Base-by-base conservation (phyloP, 345 rosid genomes). In the Cardamine chenopodiifolia region DNA sequence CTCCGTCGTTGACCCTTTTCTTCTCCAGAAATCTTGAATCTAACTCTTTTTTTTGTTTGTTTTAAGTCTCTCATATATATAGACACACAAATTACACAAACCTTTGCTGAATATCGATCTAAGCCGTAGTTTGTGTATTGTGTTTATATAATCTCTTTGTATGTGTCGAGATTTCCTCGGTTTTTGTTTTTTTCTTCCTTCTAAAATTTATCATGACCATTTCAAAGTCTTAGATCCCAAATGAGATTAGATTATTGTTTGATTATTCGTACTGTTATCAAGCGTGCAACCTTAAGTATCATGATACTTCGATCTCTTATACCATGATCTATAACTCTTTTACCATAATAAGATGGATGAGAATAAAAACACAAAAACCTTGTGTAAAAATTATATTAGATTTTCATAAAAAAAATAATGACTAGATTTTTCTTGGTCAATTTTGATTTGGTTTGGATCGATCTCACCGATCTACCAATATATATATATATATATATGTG, bases 1-100 rank as follows among this genome's bases (percentile, higher is more conserved):
- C 67, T 52, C 48, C 1, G 66, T 82, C 60, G 57, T 93, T 1
- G 82, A 86, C 49, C 90, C 93, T 73, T 81, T 85, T 48, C 88
- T 83, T 61, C 72, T 84, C 42, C 86, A 79, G 8, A 83, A 80
- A 66, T 22, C 83, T 64, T 86, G 45, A 73, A 61, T 65, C 63
- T 61, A 68, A 61, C 45, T 10, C 1, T 9, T 17, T 5, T 1
- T 37, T 4, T 74, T 23, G 5, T 0, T 47, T 4, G 0, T 49
- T 74, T 4, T 2, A 58, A 6, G 39, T 65, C 18, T 34, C 39
- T 59, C n/a, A 1, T 59, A 60, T 59, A 32, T n/a, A 47, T 47
- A 48, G 18, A 53, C 8, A 28, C 8, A 8, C 35, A 32, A 28
- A n/a, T n/a, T n/a, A n/a, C 26, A 64, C 5, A 52, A 8, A 35